A percentile compares a stretch with the other conserved stretches of the same genome.
Evolutionary conservation across 768 basidiomycete genomes (phyloP).

Genomic region (Suillus ampliporus): DNA sequence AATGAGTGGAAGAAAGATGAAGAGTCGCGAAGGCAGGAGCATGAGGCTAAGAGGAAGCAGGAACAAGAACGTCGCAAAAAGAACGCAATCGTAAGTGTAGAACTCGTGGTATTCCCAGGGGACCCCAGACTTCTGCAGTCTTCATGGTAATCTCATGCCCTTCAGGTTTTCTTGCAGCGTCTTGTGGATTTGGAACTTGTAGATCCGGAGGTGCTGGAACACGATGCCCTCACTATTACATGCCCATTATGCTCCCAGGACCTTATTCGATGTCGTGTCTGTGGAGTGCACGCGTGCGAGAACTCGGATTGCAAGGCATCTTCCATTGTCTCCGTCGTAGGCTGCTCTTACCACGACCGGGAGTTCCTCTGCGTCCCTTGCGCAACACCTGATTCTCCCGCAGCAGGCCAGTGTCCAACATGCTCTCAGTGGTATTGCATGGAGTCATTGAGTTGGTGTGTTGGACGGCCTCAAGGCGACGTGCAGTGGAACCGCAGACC

Average conservation of each 20-base stretch:
- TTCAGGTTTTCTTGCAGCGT: conserved; percentile 5
- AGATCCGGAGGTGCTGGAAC: conserved; percentile 1
- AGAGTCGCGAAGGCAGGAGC: not conserved
- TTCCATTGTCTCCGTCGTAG: not conserved
- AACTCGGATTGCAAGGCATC: conserved; percentile 3
- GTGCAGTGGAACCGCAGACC: not conserved
- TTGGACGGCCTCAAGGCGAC: conserved; percentile 4
- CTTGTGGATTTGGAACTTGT: conserved; percentile 1
- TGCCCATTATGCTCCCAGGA: conserved; percentile 5
- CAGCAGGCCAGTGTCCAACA: conserved; percentile 3
- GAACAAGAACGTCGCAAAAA: conserved; percentile 5
- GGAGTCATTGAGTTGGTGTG: conserved; percentile 4
- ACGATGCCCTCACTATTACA: not conserved
- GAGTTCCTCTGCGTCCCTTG: conserved; percentile 6
- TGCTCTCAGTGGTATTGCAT: conserved; percentile 10
- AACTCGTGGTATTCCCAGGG: too few relatives aligned
- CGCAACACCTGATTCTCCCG: not conserved
- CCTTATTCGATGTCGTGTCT: not conserved
- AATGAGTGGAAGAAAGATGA: conserved; percentile 7
- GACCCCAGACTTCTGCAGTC: not conserved
- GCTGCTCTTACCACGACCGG: conserved; percentile 4
- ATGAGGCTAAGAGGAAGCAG: conserved; percentile 1
- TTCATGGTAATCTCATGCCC: not conserved
- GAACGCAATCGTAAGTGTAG: not conserved
- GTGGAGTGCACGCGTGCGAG: conserved; percentile 3